A percentile compares a stretch with the other conserved stretches of the same genome.
These are phyloP conservation scores for Senna siamea DNA, from an alignment of 306 rosid species.

Conservation along the genomic window DNA sequence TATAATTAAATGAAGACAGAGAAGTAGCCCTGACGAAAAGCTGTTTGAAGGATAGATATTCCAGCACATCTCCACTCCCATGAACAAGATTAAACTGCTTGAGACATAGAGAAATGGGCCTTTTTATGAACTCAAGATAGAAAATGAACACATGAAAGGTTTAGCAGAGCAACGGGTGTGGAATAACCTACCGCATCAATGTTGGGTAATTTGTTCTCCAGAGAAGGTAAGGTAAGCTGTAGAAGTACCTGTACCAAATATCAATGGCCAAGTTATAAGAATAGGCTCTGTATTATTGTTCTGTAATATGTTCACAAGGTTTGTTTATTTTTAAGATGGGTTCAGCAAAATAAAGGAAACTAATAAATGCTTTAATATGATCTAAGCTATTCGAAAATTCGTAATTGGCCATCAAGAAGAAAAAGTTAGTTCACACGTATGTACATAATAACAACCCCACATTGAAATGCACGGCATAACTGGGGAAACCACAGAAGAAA, in stretches of 20 bases:
- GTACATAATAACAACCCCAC: conserved; percentile 5
- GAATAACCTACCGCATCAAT: conserved; percentile 59
- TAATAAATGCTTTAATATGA: not conserved
- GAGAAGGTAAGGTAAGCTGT: conserved; percentile 83
- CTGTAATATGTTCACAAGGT: conserved; percentile 4
- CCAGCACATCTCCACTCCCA: conserved; percentile 93
- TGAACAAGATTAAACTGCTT: conserved; percentile 68
- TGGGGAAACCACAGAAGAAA: not conserved
- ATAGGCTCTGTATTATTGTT: conserved; percentile 15
- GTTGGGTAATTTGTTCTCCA: conserved; percentile 80
- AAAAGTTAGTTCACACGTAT: conserved; percentile 22
- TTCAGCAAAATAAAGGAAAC: not conserved
- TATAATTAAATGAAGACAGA: conserved; percentile 67
- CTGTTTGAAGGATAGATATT: conserved; percentile 79
- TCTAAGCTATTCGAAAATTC: not conserved
- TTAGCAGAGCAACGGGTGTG: not conserved
- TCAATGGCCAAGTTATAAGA: conserved; percentile 30
- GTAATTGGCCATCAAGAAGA: not conserved
- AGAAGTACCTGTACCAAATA: conserved; percentile 71
- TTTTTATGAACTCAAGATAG: not conserved
- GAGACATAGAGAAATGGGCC: conserved; percentile 30
- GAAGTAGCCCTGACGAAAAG: conserved; percentile 66
- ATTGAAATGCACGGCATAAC: conserved; percentile 2
- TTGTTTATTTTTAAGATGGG: conserved; percentile 7
- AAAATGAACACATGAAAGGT: not conserved